phyloP scores from a whole-genome alignment of 2,329 filamentous ascomycete species.

The Colletotrichum sp. region DNA sequence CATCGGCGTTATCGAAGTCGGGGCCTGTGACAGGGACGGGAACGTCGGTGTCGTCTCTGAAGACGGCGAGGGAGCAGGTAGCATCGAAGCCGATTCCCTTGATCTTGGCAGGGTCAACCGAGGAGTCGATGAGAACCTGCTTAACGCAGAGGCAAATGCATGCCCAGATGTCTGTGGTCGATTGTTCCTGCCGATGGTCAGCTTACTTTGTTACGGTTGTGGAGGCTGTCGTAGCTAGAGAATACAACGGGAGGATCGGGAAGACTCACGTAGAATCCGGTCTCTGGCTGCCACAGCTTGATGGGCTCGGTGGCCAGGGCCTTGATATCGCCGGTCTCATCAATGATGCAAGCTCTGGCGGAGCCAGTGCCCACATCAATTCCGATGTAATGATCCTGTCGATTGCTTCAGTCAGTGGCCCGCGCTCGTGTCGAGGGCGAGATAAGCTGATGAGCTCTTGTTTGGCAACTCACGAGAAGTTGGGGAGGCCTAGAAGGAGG shows the following conservation, averaged over 20 bases:
- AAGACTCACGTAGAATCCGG: slow-evolving; percentile 71
- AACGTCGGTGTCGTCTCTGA: slow-evolving; percentile 86
- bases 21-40: slow-evolving; percentile 90
- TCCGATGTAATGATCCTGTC: slow-evolving; percentile 71
- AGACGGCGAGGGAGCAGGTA: slow-evolving; percentile 96
- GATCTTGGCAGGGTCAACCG: slow-evolving; percentile 76
- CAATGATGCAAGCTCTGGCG: slow-evolving; percentile 94
- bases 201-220: neutral
- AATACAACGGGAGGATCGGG: neutral
- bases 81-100: slow-evolving; percentile 96
- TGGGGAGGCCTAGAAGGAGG: slow-evolving; percentile 7
- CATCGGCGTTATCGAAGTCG: slow-evolving; percentile 74
- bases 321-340: slow-evolving; percentile 87
- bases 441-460: neutral
- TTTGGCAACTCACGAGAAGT: slow-evolving; percentile 10
- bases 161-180: slow-evolving; percentile 94
- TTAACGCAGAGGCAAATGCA: slow-evolving; percentile 92
- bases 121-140: slow-evolving; percentile 80
- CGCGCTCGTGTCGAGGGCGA: neutral
- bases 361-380: slow-evolving; percentile 97
- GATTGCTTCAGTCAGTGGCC: neutral
- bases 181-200: slow-evolving; percentile 76
- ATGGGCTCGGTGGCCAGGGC: slow-evolving; percentile 77
- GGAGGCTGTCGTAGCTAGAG: neutral
- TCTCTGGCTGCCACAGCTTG: slow-evolving; percentile 79